phyloP scores from a whole-genome alignment of 2,329 filamentous ascomycete species.

The Parastagonospora nodorum region DNA sequence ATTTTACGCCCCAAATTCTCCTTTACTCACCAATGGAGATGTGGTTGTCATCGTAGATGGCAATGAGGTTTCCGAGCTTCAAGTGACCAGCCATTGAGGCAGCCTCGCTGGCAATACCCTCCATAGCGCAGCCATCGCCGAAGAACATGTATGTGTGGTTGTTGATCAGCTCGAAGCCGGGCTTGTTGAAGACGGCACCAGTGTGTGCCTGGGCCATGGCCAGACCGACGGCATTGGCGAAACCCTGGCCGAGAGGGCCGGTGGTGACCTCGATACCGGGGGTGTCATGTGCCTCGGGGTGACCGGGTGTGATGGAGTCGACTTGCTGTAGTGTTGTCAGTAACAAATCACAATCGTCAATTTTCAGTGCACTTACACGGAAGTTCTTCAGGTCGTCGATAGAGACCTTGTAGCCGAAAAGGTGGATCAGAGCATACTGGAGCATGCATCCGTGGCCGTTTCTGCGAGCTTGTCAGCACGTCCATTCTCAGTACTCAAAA shows the following conservation, averaged over 20 bases:
- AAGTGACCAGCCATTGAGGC: slow-evolving; percentile 92
- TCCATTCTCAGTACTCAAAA: not conserved
- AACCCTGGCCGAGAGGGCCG: slow-evolving; percentile 95
- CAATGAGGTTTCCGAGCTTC: slow-evolving; percentile 96
- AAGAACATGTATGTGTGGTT: slow-evolving; percentile 98
- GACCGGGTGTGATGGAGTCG: slow-evolving; percentile 87
- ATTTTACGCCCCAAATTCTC: not conserved
- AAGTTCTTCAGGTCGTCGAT: slow-evolving; percentile 95
- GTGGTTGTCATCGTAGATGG: slow-evolving; percentile 98
- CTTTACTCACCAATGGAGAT: slow-evolving; percentile 72
- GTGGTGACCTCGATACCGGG: slow-evolving; percentile 98
- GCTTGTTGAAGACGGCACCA: slow-evolving; percentile 93
- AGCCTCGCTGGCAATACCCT: slow-evolving; percentile 94
- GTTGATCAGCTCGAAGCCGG: slow-evolving; percentile 85
- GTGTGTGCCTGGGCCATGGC: slow-evolving; percentile 95
- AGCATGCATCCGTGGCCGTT: slow-evolving; percentile 99
- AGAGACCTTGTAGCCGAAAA: slow-evolving; percentile 86
- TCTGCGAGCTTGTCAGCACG: slow-evolving; percentile 55
- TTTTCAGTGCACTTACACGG: slow-evolving; percentile 69
- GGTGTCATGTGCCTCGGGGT: slow-evolving; percentile 96
- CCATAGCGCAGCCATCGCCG: slow-evolving; percentile 98
- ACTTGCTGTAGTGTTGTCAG: slow-evolving; percentile 56
- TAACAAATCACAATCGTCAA: slow-evolving; percentile 54
- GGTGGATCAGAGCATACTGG: slow-evolving; percentile 95
- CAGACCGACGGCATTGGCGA: slow-evolving; percentile 95